Base-by-base conservation (phyloP, 371 early-diverging fungal genomes). In the Mucor saturninus region DNA sequence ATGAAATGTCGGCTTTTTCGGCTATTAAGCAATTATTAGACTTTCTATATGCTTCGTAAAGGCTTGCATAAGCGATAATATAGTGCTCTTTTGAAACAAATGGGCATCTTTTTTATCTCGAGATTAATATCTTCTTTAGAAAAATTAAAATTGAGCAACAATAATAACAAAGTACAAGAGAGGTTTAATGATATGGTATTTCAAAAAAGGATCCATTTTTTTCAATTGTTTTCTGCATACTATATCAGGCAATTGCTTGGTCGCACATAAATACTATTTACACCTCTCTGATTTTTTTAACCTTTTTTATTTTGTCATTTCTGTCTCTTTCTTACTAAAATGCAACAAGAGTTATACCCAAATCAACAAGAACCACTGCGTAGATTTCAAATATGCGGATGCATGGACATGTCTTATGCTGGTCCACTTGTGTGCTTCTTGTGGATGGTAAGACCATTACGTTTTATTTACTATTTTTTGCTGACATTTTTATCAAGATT, bases 331-430 rank as follows among this genome's bases (percentile, higher is more conserved):
- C n/a, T 21, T 4, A 30, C 29, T 10, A 30, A 29, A 50, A 50
- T 50, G 50, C 50, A 50, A 31, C 31, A 50, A 50, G 50, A 50
- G 28, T 1, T 30, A 50, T 50, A 31, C 50, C 50, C 31, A 9
- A 50, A 50, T 14, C 31, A 29, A 50, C 10, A 50, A 26, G 10
- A 9, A 30, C 13, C 50, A 2, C 28, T 5, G 13, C 50, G 50
- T 28, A 50, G 50, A 50, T 50, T 30, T 13, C 10, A 10, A 14
- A 50, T 50, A 13, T 50, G 50, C 13, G 50, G 50, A 50, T 50
- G 9, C 9, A 30, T 50, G 30, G 30, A 31, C 10, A 30, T 50
- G 14, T 30, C 50, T 30, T 50, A 31, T 31, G 50, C 29, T 30
- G 50, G 50, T 11, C 50, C 50, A 50, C 9, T 50, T 30, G 31